A percentile compares a stretch with the other conserved stretches of the same genome.
These are phyloP conservation scores for Phycomyces blakesleeanus DNA, from an alignment of 192 early-diverging fungal genomes.

Conservation along the genomic window DNA sequence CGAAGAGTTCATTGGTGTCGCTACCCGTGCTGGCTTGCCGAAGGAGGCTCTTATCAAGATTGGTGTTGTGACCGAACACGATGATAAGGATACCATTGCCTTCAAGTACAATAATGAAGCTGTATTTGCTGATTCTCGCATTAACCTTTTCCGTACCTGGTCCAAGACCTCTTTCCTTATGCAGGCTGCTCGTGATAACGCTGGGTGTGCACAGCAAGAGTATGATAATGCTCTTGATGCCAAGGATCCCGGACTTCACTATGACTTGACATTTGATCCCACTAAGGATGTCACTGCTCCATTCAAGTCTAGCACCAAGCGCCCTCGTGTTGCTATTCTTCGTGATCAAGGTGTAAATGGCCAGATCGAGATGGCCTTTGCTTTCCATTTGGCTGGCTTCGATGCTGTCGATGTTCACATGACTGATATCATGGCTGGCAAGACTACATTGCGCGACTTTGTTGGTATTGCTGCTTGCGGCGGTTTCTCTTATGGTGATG, in stretches of 20 bases:
- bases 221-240: slow-evolving; percentile 66
- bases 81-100: slow-evolving; percentile 46
- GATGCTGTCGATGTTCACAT: slow-evolving; percentile 96
- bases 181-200: slow-evolving; percentile 88
- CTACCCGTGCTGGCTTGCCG: slow-evolving; percentile 55
- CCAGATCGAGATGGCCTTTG: slow-evolving; percentile 91
- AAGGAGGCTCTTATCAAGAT: slow-evolving; percentile 49
- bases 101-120: slow-evolving; percentile 41
- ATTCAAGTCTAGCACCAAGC: slow-evolving; percentile 15
- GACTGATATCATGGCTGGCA: slow-evolving; percentile 81
- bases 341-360: slow-evolving; percentile 99
- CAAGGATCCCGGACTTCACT: slow-evolving; percentile 75
- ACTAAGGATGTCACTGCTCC: slow-evolving; percentile 41
- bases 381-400: slow-evolving; percentile 94
- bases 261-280: slow-evolving; percentile 78
- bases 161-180: slow-evolving; percentile 88
- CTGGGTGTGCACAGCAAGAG: slow-evolving; percentile 81
- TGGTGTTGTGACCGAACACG: slow-evolving; percentile 54
- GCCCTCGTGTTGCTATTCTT: slow-evolving; percentile 88
- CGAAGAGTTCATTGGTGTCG: slow-evolving; percentile 46
- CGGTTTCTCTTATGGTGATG: slow-evolving; percentile 99
- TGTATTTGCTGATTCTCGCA: slow-evolving; percentile 57
- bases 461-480: slow-evolving; percentile 91
- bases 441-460: slow-evolving; percentile 65
- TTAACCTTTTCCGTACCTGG: slow-evolving; percentile 81